Percentiles rank a stretch among this genome's conserved stretches.
These are phyloP conservation scores for Apiospora rasikravindrae DNA, from an alignment of 2,329 filamentous ascomycete genomes.

Conservation along the genomic window DNA sequence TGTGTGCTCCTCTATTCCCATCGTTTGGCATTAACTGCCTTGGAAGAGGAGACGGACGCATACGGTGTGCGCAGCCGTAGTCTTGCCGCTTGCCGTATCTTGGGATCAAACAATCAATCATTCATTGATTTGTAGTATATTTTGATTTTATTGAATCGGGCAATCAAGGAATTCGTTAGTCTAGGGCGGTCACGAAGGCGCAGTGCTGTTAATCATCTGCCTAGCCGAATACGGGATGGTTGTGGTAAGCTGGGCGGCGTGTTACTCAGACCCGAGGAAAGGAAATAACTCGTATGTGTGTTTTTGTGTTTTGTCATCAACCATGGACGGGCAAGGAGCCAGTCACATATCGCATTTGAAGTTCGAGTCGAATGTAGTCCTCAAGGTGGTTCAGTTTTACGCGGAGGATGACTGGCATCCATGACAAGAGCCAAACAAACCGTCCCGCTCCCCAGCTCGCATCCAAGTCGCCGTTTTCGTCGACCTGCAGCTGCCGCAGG, in stretches of 20 bases:
- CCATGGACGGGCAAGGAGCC: not conserved
- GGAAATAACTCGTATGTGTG: not conserved
- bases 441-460: not conserved
- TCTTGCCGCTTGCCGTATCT: not conserved
- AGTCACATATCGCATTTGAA: not conserved
- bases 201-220: not conserved
- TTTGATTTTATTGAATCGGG: not conserved
- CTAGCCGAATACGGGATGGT: conserved; percentile 10
- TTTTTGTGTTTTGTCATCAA: not conserved
- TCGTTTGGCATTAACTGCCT: not conserved
- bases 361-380: not conserved
- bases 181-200: conserved; percentile 1
- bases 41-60: not conserved
- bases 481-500: not conserved
- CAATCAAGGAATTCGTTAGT: conserved; percentile 8
- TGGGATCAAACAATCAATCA: not conserved
- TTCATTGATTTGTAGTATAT: not conserved
- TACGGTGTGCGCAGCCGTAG: not conserved
- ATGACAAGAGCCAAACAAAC: conserved; percentile 3
- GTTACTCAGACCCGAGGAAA: not conserved
- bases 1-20: not conserved
- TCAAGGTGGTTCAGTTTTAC: too few relatives aligned
- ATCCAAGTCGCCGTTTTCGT: not conserved
- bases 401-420: not conserved
- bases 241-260: not conserved